phyloP scores from a whole-genome alignment of 352 stramenopile species.

The Globisporangium heterothallicum region DNA sequence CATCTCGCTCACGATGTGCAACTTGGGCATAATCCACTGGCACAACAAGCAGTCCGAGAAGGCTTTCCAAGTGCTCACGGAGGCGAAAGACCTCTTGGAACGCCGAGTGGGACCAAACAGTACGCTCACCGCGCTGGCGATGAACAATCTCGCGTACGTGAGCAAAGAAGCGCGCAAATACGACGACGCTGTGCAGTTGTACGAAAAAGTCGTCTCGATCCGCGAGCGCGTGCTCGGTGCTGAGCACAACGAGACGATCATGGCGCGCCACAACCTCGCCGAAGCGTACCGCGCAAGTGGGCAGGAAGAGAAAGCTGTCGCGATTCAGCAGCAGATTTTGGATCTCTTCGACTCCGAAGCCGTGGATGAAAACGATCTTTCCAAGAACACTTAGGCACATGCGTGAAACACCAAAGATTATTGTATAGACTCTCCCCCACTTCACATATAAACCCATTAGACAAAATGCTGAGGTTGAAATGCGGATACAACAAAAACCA shows the following conservation, averaged over 20 bases:
- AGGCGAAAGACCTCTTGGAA: slow-evolving; percentile 58
- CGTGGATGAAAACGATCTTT: slow-evolving; percentile 19
- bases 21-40: slow-evolving; percentile 76
- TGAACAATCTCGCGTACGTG: slow-evolving; percentile 81
- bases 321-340: slow-evolving; percentile 77
- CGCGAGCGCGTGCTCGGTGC: slow-evolving; percentile 54
- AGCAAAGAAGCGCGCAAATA: slow-evolving; percentile 73
- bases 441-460: too few species aligned
- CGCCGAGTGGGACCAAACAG: slow-evolving; percentile 49
- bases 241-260: slow-evolving; percentile 78
- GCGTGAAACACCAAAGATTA: too few species aligned
- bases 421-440: too few species aligned
- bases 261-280: slow-evolving; percentile 75
- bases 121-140: slow-evolving; percentile 64
- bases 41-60: slow-evolving; percentile 77
- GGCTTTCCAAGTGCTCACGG: slow-evolving; percentile 48
- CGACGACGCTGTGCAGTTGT: slow-evolving; percentile 60
- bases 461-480: too few species aligned
- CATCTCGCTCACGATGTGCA: slow-evolving; percentile 78
- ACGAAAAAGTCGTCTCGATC: slow-evolving; percentile 57
- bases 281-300: slow-evolving; percentile 72
- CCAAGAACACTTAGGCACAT: too few species aligned
- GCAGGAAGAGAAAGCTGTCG: slow-evolving; percentile 70
- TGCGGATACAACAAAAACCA: not conserved
- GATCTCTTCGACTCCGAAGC: slow-evolving; percentile 60